Base-by-base conservation (phyloP, 179 eudicot genomes). In the Camellia oleifera region DNA sequence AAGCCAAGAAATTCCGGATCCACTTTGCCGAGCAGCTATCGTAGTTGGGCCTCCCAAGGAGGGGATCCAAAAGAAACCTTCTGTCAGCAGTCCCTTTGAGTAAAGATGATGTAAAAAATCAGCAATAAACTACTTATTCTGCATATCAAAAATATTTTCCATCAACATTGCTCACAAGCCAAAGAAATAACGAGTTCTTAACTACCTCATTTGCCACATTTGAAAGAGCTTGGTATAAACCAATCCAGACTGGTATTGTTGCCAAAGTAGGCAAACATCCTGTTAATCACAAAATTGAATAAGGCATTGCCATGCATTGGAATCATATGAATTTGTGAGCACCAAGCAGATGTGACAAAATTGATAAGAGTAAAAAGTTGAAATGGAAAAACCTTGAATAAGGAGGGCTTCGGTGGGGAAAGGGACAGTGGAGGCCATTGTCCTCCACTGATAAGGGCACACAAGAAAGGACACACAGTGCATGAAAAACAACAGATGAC, bases 51-150 rank as follows among this genome's bases (percentile, higher is more conserved):
- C 99, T 69, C 97, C 99, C 90, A 96, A 85, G 53, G 99, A 96
- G 46, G 99, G 99, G 84, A 96, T 94, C 99, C 99, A 96, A 72
- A 96, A 96, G 85, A 96, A 96, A 48, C 99, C 98, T 88, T 96
- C 99, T 10, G 98, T 96, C 72, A 96, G 84, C 78, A 96, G 81
- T 74, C 99, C 99, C 99, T 96, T 80, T 82, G 80, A 83, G 81
- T 65, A 64, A 46, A 72, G 74, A 65, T 73, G 54, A 4, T 17
- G 67, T 17, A 64, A 48, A 66, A 44, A 6, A 57, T 80, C 73
- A 80, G 79, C 77, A 80, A 64, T 15, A 65, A 42, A 80, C 40
- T 73, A 50, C 9, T 17, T 50, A 9, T 42, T 57, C 13, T 44
- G 18, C 61, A 5, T 7, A 62, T 10, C 23, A 62, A 11, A 45